Evolutionary conservation across 805 yeast genomes (phyloP), one percentile per base, ranked within the genome.

Genomic region (Kodamaea lidongshanica): DNA sequence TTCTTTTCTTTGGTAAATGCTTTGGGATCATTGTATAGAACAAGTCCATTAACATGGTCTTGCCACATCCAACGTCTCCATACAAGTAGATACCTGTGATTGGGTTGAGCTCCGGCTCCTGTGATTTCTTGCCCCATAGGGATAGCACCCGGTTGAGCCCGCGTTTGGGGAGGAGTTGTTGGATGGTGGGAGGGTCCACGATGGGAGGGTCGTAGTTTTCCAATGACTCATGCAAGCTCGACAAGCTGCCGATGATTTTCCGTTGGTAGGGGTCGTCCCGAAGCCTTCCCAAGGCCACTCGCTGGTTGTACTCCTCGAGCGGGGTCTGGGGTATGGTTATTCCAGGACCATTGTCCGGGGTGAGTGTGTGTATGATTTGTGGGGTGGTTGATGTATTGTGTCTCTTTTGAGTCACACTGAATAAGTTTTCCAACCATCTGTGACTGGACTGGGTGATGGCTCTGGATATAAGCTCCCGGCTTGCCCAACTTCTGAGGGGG

Each of bases 41-140:
- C 42, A 92, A 65, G 56, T 92, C 97, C 97, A 92, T 89, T 37
- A 92, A 65, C 96, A 92, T 89, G 6, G 98, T 92, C 52, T 92
- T 89, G 4, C 98, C 98, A 56, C 97, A 88, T 2, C 98, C 98
- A 24, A 92, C 98, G 54, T 92, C 97, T 13, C 98, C 98, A 56
- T 84, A 92, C 17, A 92, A 65, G 48, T 92, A 92, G 6, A 92
- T 80, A 4, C 98, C 98, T 41, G 71, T 95, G 9, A 78, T 65
- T 3, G 45, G 45, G 12, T 55, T 55, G 16, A 56, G 63, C 24
- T 48, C 54, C 6, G 22, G 11, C n/a, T 32, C 30, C 6, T 17
- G 10, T 16, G 21, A 16, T 19, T 28, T 26, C 23, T 30, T 25
- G n/a, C n/a, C n/a, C 34, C 34, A 30, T n/a, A 30, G 25, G 7